Base-by-base conservation (phyloP, 768 basidiomycete genomes). In the Naganishia antarctica region DNA sequence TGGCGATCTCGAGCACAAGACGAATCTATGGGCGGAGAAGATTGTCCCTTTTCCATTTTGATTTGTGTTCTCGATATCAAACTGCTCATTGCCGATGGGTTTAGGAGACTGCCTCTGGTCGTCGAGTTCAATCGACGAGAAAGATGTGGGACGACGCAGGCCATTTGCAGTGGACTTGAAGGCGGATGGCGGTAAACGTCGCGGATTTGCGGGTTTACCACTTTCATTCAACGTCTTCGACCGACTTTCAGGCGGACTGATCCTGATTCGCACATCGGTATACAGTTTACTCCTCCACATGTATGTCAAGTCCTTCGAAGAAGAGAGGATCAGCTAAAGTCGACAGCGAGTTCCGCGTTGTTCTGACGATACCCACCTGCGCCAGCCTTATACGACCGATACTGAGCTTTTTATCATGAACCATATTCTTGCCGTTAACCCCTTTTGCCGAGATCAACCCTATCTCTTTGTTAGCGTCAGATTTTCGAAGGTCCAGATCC, bases 251-350 rank as follows among this genome's bases (percentile, higher is more conserved):
- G 62, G 53, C 9, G 93, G 83, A 0, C 87, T 83, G 61, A 98
- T 86, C 59, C 87, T 85, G 25, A 94, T 67, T 23, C 29, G 16
- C 16, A 63, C 84, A 76, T 98, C 94, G 1, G 91, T 90, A 75
- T 92, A 98, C 18, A 98, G 84, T 51, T 91, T 85, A 13, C 88
- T 89, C 32, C 94, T 81, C 94, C 93, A 97, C 91, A 92, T 94
- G 80, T 87, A 96, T 25, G 93, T 89, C 29, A 96, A 82, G 73
- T 97, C 94, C 77, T 77, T 63, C 7, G 49, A 5, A 23, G 58
- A 4, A n/a, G 58, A 4, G 18, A 23, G 18, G 4, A 23, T 28
- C 28, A 46, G 18, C 32, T 29, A 12, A 57, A 11, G 34, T 23
- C 16, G 18, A 12, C 21, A 23, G 12, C 21, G 26, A 37, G 8